Percentiles rank a stretch among this genome's conserved stretches.
phyloP scores from a whole-genome alignment of 2,329 filamentous ascomycete genomes.

The Trichoderma semiorbis region DNA sequence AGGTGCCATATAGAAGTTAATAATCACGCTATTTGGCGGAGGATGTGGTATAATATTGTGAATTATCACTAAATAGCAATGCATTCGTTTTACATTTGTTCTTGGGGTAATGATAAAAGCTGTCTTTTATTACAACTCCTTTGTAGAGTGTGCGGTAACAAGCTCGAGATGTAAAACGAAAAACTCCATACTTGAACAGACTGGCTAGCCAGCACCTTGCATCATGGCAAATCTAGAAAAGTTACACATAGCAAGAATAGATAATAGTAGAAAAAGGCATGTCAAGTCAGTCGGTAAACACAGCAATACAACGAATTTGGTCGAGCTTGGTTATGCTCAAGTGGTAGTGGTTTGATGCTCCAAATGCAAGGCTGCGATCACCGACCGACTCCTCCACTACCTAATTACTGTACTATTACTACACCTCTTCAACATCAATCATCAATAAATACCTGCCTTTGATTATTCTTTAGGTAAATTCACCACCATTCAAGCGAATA shows the following conservation, averaged over 20 bases:
- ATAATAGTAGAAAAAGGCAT: too few relatives aligned
- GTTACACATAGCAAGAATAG: too few relatives aligned
- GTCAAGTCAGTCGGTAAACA: background rate
- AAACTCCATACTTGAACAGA: too few relatives aligned
- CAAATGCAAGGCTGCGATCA: background rate
- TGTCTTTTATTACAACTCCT: too few relatives aligned
- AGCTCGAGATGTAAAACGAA: too few relatives aligned
- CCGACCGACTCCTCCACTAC: background rate
- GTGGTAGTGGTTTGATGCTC: background rate
- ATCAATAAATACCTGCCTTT: background rate
- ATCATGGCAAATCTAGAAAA: too few relatives aligned
- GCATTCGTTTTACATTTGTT: background rate
- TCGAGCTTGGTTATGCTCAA: background rate
- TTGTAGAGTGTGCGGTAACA: too few relatives aligned
- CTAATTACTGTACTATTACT: background rate
- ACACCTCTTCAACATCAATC: background rate
- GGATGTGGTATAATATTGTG: background rate
- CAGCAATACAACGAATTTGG: background rate
- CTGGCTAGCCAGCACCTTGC: too few relatives aligned
- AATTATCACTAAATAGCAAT: too few relatives aligned
- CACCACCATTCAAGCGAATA: rapidly evolving
- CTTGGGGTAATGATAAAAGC: too few relatives aligned
- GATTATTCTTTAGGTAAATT: background rate
- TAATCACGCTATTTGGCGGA: background rate
- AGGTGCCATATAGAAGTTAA: background rate